phyloP scores from a whole-genome alignment of 2,329 filamentous ascomycete species.

The Ophiostoma montium region DNA sequence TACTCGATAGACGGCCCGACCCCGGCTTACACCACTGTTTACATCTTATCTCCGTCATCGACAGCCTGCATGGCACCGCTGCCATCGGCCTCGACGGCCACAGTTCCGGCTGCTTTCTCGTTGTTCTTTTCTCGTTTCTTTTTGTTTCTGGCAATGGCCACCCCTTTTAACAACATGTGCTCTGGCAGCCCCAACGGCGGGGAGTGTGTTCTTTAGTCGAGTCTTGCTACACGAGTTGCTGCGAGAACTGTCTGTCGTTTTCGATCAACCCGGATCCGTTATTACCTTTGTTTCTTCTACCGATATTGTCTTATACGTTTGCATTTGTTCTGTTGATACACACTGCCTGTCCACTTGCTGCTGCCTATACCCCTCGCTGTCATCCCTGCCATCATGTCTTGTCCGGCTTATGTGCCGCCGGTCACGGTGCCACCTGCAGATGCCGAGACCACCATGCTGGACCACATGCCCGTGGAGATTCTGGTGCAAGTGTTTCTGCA shows the following conservation, averaged over 20 bases:
- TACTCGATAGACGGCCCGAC: too few relatives aligned
- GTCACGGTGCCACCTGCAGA: slow-evolving; percentile 4
- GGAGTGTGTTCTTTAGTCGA: slow-evolving; percentile 29
- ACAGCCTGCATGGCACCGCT: not conserved
- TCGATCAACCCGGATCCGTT: not conserved
- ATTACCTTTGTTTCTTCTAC: too few relatives aligned
- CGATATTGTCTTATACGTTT: too few relatives aligned
- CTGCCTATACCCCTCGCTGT: too few relatives aligned
- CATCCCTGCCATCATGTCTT: too few relatives aligned
- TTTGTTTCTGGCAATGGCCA: not conserved
- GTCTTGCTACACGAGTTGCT: too few relatives aligned
- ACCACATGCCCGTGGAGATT: slow-evolving; percentile 28
- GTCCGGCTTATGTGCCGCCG: too few relatives aligned
- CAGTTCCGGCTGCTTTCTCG: not conserved
- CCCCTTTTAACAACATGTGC: slow-evolving; percentile 1
- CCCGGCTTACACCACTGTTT: not conserved
- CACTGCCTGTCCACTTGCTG: too few relatives aligned
- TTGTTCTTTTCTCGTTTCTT: not conserved
- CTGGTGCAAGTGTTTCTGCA: slow-evolving; percentile 33
- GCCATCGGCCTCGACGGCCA: not conserved
- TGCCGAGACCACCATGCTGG: slow-evolving; percentile 13
- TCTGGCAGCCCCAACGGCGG: slow-evolving; percentile 37
- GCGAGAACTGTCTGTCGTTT: too few relatives aligned
- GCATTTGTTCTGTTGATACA: not conserved
- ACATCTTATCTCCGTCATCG: too few relatives aligned